Base-by-base conservation (phyloP, 1,284 basidiomycete genomes). In the Fomitopsis schrenkii region DNA sequence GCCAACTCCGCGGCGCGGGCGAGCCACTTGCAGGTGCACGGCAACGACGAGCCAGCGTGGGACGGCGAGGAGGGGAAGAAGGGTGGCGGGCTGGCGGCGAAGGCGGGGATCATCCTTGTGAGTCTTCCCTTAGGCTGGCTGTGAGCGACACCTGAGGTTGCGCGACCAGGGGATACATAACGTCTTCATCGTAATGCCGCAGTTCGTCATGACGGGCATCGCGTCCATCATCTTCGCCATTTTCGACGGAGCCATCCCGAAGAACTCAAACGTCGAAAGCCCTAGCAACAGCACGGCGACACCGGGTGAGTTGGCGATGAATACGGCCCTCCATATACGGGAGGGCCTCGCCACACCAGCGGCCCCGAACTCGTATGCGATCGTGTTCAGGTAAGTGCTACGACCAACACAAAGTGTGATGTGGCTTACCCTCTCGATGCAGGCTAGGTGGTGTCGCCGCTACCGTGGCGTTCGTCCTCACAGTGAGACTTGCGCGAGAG, bases 21-120 rank as follows among this genome's bases (percentile, higher is more conserved):
- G 56, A 85, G 83, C 62, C 73, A 70, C 57, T 63, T 70, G 9
- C 70, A 75, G 56, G 64, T 76, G 36, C 63, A 65, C 14, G 70
- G 70, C 33, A 56, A 63, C 5, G 64, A 61, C 14, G 60, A 60
- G 5, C 59, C 54, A 1, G 61, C 46, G 15, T 59, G 30, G 46
- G 58, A 55, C 2, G 33, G 55, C 36, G 57, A 60, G 17, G 59
- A 48, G 17, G 59, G n/a, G 38, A 57, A 62, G 44, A 35, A 48
- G 3, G 63, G 63, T 0, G 62, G 66, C 1, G 71, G 68, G 19
- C 66, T 77, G 8, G 72, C 72, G n/a, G 69, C 71, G 15, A 94
- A 94, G 73, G 93, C 94, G 0, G 95, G 95, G n/a, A 88, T 94
- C 36, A 95, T 97, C 61, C 77, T 97, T 59, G 92, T 94, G 67